Evolutionary conservation across 495 filamentous ascomycete species (phyloP).

Genomic region (Bathelium albidoporum): DNA sequence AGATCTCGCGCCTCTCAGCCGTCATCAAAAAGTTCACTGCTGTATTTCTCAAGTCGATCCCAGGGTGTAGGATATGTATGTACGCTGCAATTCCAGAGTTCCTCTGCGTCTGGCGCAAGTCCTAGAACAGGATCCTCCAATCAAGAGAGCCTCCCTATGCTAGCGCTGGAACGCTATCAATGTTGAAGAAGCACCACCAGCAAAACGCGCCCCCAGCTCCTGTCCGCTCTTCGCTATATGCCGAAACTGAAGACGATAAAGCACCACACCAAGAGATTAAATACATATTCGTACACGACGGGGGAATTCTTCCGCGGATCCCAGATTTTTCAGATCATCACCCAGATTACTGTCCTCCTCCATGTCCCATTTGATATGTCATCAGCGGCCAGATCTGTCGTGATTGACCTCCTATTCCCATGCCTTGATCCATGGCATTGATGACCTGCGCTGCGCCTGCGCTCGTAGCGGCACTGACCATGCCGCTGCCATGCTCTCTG

Average conservation of each 20-base stretch:
- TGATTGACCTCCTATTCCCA: neutral
- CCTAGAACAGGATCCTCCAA: neutral
- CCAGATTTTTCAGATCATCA: too few species aligned
- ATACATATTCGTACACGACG: neutral
- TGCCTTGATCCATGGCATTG: neutral
- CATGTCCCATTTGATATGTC: constrained; percentile 4
- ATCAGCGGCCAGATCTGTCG: neutral
- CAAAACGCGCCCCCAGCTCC: neutral
- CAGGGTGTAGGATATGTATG: too few species aligned
- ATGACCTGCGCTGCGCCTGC: neutral
- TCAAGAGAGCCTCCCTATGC: neutral
- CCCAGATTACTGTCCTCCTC: neutral
- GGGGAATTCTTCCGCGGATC: neutral
- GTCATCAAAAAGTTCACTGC: too few species aligned
- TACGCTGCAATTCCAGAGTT: too few species aligned
- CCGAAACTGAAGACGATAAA: too few species aligned
- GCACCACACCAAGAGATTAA: neutral
- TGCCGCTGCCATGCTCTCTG: neutral
- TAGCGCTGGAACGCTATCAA: constrained; percentile 2
- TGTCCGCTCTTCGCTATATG: neutral
- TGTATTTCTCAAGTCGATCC: too few species aligned
- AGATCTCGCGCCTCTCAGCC: too few species aligned
- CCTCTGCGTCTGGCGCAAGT: neutral
- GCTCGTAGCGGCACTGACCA: neutral
- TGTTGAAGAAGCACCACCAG: neutral